Evolutionary conservation across 169 alveolate species (phyloP).

Genomic region (Cryptosporidium ryanae): DNA sequence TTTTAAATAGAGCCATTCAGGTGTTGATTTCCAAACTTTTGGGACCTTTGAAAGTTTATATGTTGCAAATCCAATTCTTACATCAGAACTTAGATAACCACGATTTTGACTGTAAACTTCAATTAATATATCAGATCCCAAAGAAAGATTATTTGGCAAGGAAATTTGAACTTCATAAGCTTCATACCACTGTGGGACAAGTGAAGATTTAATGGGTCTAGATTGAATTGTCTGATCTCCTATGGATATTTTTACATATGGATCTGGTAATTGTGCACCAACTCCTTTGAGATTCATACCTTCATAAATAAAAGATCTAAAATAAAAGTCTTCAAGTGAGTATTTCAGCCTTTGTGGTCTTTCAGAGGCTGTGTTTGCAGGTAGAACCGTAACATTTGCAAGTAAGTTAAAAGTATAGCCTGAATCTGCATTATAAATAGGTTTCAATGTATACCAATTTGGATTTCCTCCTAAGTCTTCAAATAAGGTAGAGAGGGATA

Average conservation of each 20-base stretch:
- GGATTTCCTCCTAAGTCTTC: constrained; percentile 83
- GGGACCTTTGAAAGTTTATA: constrained; percentile 84
- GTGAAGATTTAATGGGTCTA: constrained; percentile 82
- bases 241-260: constrained; percentile 82
- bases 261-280: constrained; percentile 78
- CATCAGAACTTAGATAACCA: constrained; percentile 76
- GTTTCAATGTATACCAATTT: constrained; percentile 84
- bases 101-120: constrained; percentile 81
- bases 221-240: constrained; percentile 86
- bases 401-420: constrained; percentile 78
- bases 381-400: constrained; percentile 76
- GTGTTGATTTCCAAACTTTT: constrained; percentile 88
- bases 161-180: constrained; percentile 87
- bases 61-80: constrained; percentile 82
- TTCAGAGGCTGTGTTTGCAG: constrained; percentile 72
- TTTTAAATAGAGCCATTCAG: constrained; percentile 87
- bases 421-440: constrained; percentile 73
- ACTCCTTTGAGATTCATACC: constrained; percentile 88
- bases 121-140: constrained; percentile 89
- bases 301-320: constrained; percentile 88
- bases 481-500: constrained; percentile 80
- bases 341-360: constrained; percentile 87
- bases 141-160: constrained; percentile 85
- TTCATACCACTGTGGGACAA: constrained; percentile 88
- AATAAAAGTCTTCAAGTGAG: constrained; percentile 81